These are phyloP conservation scores for Coemansia asiatica DNA, from an alignment of 192 early-diverging fungal genomes.

Conservation along the genomic window DNA sequence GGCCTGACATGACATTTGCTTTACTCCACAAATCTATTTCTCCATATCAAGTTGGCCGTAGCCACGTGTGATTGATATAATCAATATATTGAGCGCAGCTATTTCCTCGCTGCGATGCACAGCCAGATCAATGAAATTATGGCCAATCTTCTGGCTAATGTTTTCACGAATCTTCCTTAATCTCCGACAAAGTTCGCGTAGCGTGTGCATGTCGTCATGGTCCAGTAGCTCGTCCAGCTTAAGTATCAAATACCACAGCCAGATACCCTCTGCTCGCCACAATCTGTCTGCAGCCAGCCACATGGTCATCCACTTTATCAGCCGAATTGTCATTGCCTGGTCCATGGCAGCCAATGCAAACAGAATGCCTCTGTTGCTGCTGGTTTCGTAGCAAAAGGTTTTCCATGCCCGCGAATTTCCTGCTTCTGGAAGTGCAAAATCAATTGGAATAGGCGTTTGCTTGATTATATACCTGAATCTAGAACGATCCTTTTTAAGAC, in stretches of 20 bases:
- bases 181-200: constrained; percentile 45
- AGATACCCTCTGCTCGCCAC: constrained; percentile 27
- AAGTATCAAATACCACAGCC: constrained; percentile 48
- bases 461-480: constrained; percentile 8
- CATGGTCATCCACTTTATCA: constrained; percentile 39
- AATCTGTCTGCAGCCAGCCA: constrained; percentile 33
- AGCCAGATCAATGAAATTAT: not conserved
- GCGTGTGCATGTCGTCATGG: constrained; percentile 37
- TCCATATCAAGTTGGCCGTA: constrained; percentile 40
- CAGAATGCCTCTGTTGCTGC: constrained; percentile 14
- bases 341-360: constrained; percentile 33
- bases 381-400: constrained; percentile 30
- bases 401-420: constrained; percentile 35
- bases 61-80: constrained; percentile 37
- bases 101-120: constrained; percentile 25
- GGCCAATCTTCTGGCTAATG: constrained; percentile 11
- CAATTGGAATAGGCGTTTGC: constrained; percentile 8
- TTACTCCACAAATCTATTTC: too few relatives aligned
- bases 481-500: constrained; percentile 14
- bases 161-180: constrained; percentile 18
- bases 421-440: constrained; percentile 14
- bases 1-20: too few relatives aligned
- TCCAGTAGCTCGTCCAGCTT: constrained; percentile 39
- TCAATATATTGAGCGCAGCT: constrained; percentile 42
- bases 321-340: constrained; percentile 33